Percentiles rank a stretch among this genome's conserved stretches.
Conservation (phyloP, 2,329 filamentous ascomycete species). For the Pseudofabraea citricarpa region DNA sequence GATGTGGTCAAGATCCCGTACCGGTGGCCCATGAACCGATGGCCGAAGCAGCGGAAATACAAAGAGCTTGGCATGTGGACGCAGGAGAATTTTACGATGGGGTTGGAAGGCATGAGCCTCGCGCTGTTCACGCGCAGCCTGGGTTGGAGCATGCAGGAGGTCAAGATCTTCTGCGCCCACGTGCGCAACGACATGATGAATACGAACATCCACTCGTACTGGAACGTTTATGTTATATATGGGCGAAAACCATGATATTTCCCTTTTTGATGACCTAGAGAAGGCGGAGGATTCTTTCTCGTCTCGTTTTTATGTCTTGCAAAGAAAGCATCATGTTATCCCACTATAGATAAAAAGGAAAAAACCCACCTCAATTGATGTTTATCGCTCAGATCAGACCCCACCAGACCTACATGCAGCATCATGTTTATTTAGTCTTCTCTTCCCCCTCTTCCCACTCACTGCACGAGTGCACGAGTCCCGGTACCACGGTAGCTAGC, state of each 20-base stretch:
- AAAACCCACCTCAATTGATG: too few relatives aligned
- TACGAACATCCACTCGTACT: neutral
- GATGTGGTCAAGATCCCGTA: conserved; percentile 33
- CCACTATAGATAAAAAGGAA: too few relatives aligned
- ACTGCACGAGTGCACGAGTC: too few relatives aligned
- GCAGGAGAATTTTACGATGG: conserved; percentile 5
- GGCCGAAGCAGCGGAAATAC: conserved; percentile 40
- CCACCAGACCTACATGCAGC: too few relatives aligned
- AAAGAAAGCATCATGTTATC: too few relatives aligned
- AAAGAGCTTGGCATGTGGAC: conserved; percentile 6
- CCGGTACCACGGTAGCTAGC: too few relatives aligned
- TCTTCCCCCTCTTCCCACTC: too few relatives aligned
- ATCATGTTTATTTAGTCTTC: too few relatives aligned
- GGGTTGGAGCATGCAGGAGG: conserved; percentile 5
- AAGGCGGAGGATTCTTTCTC: too few relatives aligned
- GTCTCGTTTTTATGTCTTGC: too few relatives aligned
- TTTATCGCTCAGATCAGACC: too few relatives aligned
- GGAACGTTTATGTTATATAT: neutral
- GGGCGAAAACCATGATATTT: conserved; percentile 1
- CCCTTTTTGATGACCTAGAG: too few relatives aligned
- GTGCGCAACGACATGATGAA: conserved; percentile 6
- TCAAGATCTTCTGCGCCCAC: conserved; percentile 3
- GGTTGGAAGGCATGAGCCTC: conserved; percentile 6
- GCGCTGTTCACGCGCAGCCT: conserved; percentile 6
- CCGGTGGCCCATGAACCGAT: conserved; percentile 45